These are phyloP conservation scores for Brassica rapa DNA, from an alignment of 345 rosid species.

Conservation along the genomic window DNA sequence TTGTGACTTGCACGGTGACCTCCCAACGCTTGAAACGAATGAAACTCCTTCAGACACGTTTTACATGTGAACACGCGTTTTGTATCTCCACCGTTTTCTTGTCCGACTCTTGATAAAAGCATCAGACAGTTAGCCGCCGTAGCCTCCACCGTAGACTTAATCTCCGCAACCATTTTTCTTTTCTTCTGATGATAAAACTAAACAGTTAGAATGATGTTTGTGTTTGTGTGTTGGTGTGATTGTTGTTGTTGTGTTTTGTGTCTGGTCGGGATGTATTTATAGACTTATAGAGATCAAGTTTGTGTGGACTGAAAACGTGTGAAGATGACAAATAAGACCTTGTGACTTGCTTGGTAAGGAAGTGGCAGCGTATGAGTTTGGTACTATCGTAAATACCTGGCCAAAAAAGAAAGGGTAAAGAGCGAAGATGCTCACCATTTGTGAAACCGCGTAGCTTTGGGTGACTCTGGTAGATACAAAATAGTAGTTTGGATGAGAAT, in stretches of 20 bases:
- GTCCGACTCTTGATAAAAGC: conserved; percentile 66
- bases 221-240: conserved; percentile 34
- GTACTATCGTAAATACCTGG: not conserved
- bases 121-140: conserved; percentile 56
- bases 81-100: conserved; percentile 27
- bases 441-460: not conserved
- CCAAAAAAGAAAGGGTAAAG: not conserved
- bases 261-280: not conserved
- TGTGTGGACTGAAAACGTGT: not conserved
- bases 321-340: not conserved
- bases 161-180: conserved; percentile 40
- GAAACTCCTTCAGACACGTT: conserved; percentile 69
- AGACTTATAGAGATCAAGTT: not conserved
- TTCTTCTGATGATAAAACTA: not conserved
- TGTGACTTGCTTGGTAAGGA: not conserved
- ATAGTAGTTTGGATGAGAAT: not conserved
- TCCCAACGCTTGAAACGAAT: conserved; percentile 89
- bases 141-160: conserved; percentile 28
- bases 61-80: conserved; percentile 74
- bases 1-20: conserved; percentile 98
- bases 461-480: not conserved
- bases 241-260: not conserved
- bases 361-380: not conserved
- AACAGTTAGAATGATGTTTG: conserved; percentile 14
- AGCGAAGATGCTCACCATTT: not conserved